These are phyloP conservation scores for Paradendryphiella salina DNA, from an alignment of 2,329 filamentous ascomycete species.

Conservation along the genomic window DNA sequence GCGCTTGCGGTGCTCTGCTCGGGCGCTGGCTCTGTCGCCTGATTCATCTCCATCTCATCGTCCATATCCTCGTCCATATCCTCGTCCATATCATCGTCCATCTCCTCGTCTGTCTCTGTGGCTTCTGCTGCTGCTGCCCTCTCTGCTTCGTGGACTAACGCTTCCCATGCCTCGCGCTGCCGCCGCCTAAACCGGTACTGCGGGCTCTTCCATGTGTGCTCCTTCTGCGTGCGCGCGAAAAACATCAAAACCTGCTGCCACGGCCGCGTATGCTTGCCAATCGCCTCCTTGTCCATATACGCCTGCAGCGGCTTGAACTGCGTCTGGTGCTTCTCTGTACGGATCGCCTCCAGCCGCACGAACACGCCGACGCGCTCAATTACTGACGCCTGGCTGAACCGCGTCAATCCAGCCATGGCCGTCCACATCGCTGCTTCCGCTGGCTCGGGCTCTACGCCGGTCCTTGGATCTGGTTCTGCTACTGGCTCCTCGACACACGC, in stretches of 20 bases:
- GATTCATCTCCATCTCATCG: no score
- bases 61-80: no score
- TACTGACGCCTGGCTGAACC: not conserved
- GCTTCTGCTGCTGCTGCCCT: no score
- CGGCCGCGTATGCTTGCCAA: no score
- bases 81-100: no score
- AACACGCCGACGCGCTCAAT: constrained; percentile 16
- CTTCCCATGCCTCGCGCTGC: constrained; percentile 2
- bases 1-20: no score
- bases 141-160: no score
- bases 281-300: no score
- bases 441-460: constrained; percentile 12
- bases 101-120: no score
- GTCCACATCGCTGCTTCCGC: constrained; percentile 18
- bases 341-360: constrained; percentile 22
- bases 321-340: constrained; percentile 1
- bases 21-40: no score
- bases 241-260: no score
- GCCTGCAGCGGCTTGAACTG: no score
- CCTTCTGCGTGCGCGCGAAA: constrained; percentile 11
- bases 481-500: constrained; percentile 18
- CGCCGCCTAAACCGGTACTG: constrained; percentile 18
- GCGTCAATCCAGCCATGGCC: constrained; percentile 17
- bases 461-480: constrained; percentile 6
- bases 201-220: constrained; percentile 19